A percentile compares a stretch with the other conserved stretches of the same genome.
These are phyloP conservation scores for Onygenales sp. DNA, from an alignment of 2,329 filamentous ascomycete genomes.

Conservation along the genomic window DNA sequence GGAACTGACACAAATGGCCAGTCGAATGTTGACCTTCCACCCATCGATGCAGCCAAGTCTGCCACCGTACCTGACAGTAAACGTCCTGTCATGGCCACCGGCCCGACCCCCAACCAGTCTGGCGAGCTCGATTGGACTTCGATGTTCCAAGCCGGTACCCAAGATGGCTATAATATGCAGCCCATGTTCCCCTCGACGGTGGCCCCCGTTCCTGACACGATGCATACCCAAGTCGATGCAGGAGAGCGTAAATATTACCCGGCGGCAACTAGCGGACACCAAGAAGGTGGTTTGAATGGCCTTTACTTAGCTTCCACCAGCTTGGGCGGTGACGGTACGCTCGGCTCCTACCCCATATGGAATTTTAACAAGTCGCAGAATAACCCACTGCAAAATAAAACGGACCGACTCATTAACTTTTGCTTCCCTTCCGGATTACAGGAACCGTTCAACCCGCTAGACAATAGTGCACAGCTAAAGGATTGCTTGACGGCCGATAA, in stretches of 20 bases:
- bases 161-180: constrained; percentile 52
- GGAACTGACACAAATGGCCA: constrained; percentile 32
- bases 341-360: constrained; percentile 33
- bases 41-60: constrained; percentile 35
- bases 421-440: constrained; percentile 49
- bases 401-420: constrained; percentile 46
- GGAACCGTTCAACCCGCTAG: constrained; percentile 45
- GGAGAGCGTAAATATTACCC: constrained; percentile 45
- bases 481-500: constrained; percentile 56
- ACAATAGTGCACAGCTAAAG: constrained; percentile 38
- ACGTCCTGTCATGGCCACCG: constrained; percentile 51
- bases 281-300: constrained; percentile 37
- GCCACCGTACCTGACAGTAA: constrained; percentile 31
- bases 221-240: constrained; percentile 56
- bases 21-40: constrained; percentile 35
- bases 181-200: constrained; percentile 55
- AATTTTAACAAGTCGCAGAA: constrained; percentile 42
- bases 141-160: constrained; percentile 66
- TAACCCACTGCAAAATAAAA: constrained; percentile 34
- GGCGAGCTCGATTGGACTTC: constrained; percentile 62
- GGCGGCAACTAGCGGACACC: constrained; percentile 28
- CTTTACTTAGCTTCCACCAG: constrained; percentile 39
- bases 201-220: constrained; percentile 59
- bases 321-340: constrained; percentile 37
- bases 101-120: constrained; percentile 47